Evolutionary conservation across 2,329 filamentous ascomycete genomes (phyloP).

Genomic region (Colletotrichum liaoningense): DNA sequence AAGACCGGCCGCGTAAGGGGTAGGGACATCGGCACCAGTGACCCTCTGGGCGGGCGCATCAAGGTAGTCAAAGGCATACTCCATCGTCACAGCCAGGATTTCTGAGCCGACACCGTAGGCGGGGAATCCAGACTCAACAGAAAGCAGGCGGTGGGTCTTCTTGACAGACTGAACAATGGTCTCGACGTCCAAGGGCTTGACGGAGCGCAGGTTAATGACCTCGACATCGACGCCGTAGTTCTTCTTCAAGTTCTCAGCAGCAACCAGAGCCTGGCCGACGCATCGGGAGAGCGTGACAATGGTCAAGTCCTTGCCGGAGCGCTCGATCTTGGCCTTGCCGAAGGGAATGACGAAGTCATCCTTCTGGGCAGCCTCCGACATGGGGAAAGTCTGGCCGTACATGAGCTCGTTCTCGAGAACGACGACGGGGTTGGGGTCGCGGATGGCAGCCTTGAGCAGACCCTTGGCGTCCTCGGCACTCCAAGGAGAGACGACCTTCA

Average conservation of each 20-base stretch:
- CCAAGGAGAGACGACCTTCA: slow-evolving; percentile 98
- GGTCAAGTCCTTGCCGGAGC: slow-evolving; percentile 93
- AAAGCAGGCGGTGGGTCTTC: slow-evolving; percentile 94
- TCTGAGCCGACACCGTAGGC: slow-evolving; percentile 93
- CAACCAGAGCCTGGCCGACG: slow-evolving; percentile 89
- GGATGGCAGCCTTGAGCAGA: slow-evolving; percentile 95
- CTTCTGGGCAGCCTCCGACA: slow-evolving; percentile 96
- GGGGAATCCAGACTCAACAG: slow-evolving; percentile 95
- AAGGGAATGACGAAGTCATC: slow-evolving; percentile 97
- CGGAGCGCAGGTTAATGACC: slow-evolving; percentile 96
- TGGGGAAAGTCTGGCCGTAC: slow-evolving; percentile 95
- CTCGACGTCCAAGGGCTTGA: slow-evolving; percentile 97
- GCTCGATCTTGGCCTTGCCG: slow-evolving; percentile 99
- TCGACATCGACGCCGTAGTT: slow-evolving; percentile 97
- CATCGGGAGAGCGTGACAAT: slow-evolving; percentile 95
- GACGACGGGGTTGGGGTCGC: slow-evolving; percentile 96
- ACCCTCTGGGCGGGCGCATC: slow-evolving; percentile 93
- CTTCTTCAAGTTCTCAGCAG: slow-evolving; percentile 91
- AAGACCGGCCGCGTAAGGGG: slow-evolving; percentile 91
- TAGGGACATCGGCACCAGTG: slow-evolving; percentile 96
- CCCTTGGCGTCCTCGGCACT: slow-evolving; percentile 98
- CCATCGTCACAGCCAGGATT: slow-evolving; percentile 93
- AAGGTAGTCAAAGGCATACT: slow-evolving; percentile 98
- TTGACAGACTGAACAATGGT: slow-evolving; percentile 97
- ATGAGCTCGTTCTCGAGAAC: slow-evolving; percentile 90